Conservation (phyloP, 371 early-diverging fungal species). For the Smittium culicis region DNA sequence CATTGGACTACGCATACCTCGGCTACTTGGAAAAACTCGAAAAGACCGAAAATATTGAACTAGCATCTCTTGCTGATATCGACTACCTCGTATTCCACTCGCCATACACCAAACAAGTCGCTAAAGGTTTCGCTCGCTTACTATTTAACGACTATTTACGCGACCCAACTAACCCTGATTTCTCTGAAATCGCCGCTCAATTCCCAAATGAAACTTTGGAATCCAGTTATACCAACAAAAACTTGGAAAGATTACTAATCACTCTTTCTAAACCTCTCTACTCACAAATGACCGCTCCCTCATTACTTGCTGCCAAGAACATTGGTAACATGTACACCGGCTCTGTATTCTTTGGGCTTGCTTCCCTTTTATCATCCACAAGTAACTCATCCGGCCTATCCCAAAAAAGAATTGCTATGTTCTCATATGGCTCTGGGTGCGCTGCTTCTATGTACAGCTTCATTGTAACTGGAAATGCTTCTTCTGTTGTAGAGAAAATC, state of each 20-base stretch:
- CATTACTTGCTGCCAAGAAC: conserved; percentile 68
- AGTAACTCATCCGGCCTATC: conserved; percentile 49
- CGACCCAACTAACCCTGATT: conserved; percentile 50
- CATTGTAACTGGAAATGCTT: conserved; percentile 52
- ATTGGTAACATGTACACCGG: conserved; percentile 96
- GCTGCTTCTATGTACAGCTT: conserved; percentile 89
- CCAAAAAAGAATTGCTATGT: conserved; percentile 73
- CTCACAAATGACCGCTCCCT: conserved; percentile 61
- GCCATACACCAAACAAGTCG: conserved; percentile 91
- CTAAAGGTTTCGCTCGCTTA: conserved; percentile 81
- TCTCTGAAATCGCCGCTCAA: conserved; percentile 40
- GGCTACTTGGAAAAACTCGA: conserved; percentile 65
- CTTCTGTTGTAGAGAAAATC: conserved; percentile 44
- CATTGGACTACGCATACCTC: conserved; percentile 76
- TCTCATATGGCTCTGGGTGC: conserved; percentile 95
- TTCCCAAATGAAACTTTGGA: conserved; percentile 43
- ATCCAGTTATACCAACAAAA: conserved; percentile 68
- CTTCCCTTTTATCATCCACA: conserved; percentile 63
- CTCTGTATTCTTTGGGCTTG: conserved; percentile 80
- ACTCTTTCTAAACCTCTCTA: conserved; percentile 54
- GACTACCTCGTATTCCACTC: conserved; percentile 89
- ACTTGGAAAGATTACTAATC: conserved; percentile 80
- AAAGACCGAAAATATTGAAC: conserved; percentile 8
- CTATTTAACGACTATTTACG: conserved; percentile 78
- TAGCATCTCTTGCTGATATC: conserved; percentile 45